phyloP scores from a whole-genome alignment of 257 asterid species.

The Solanum tarijense region DNA sequence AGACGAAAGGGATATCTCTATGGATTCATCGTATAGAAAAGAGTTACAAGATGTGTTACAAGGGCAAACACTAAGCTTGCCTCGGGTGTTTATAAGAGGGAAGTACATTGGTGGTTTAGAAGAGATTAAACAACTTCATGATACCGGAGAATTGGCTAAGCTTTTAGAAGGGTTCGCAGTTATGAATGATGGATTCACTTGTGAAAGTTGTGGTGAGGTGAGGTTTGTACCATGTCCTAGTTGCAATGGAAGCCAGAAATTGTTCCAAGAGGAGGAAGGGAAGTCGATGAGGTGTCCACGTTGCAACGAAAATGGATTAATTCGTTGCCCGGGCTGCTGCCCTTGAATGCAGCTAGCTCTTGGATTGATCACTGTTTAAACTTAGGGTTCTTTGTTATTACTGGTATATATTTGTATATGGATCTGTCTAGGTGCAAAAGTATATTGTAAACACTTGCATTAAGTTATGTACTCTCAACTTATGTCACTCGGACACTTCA shows the following conservation, averaged over 20 bases:
- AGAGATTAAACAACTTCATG: constrained; percentile 71
- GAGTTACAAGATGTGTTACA: constrained; percentile 61
- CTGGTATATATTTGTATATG: background rate
- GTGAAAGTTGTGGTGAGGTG: constrained; percentile 82
- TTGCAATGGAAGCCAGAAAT: constrained; percentile 77
- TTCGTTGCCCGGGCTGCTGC: constrained; percentile 51
- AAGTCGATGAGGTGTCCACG: constrained; percentile 40
- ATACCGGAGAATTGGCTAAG: constrained; percentile 53
- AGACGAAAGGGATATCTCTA: constrained; percentile 86
- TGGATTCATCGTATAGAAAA: constrained; percentile 66
- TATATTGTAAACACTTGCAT: background rate
- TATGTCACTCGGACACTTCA: background rate
- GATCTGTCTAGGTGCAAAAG: background rate
- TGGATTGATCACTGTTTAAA: background rate
- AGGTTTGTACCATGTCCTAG: constrained; percentile 71
- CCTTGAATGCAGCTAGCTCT: constrained; percentile 19
- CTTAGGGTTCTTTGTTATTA: background rate
- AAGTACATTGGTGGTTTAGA: constrained; percentile 66
- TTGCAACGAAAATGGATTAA: constrained; percentile 86
- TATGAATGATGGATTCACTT: constrained; percentile 31
- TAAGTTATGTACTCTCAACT: background rate
- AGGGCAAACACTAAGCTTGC: constrained; percentile 46
- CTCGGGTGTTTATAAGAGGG: constrained; percentile 67
- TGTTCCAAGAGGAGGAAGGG: constrained; percentile 52
- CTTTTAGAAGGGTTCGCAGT: constrained; percentile 54